phyloP scores from a whole-genome alignment of 2,329 filamentous ascomycete genomes.

The Penicillium occitanis region DNA sequence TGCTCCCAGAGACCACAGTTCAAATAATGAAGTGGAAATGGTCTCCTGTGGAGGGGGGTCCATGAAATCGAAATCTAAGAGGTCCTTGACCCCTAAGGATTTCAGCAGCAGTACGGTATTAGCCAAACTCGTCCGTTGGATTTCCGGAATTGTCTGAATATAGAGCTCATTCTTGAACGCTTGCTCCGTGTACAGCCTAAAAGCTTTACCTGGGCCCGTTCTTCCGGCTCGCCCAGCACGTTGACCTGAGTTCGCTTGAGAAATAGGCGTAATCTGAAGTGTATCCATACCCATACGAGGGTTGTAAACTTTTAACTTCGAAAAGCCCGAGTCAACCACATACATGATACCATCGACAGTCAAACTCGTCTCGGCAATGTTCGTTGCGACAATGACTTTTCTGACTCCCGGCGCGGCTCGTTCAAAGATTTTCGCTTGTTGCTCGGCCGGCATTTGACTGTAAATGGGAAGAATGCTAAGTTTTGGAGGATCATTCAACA shows the following conservation, averaged over 20 bases:
- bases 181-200: constrained; percentile 88
- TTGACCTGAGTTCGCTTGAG: constrained; percentile 92
- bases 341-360: constrained; percentile 99
- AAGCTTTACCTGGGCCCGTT: constrained; percentile 93
- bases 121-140: constrained; percentile 91
- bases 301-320: constrained; percentile 98
- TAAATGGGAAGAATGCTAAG: constrained; percentile 95
- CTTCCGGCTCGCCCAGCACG: constrained; percentile 89
- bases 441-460: constrained; percentile 97
- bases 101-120: constrained; percentile 95
- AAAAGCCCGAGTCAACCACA: constrained; percentile 93
- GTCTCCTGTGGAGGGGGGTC: constrained; percentile 97
- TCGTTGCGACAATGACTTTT: constrained; percentile 97
- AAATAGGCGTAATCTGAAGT: constrained; percentile 94
- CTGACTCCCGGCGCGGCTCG: constrained; percentile 83
- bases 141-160: constrained; percentile 94
- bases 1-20: constrained; percentile 93
- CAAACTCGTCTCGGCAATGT: constrained; percentile 96
- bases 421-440: constrained; percentile 98
- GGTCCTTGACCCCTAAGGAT: constrained; percentile 87
- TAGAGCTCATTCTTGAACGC: constrained; percentile 97
- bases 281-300: constrained; percentile 99
- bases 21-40: constrained; percentile 94
- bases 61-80: constrained; percentile 98
- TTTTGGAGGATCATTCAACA: constrained; percentile 91